Conservation (phyloP, 306 rosid species). For the Mucuna pruriens region DNA sequence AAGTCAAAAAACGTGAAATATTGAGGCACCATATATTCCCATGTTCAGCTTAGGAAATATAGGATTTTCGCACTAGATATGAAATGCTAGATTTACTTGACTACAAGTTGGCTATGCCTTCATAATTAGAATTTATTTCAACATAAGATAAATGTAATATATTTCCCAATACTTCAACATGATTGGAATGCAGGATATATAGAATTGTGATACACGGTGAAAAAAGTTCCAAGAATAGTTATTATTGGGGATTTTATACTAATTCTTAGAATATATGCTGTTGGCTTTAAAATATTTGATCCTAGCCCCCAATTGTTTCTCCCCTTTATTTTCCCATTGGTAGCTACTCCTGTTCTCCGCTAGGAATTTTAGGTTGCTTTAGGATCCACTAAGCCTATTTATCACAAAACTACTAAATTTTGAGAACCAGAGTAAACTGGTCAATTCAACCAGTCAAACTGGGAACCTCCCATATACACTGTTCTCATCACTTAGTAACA, state of each 20-base stretch:
- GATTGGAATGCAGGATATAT: neutral
- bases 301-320: neutral
- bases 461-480: neutral
- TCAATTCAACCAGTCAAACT: neutral
- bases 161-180: conserved; percentile 22
- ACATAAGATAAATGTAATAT: conserved; percentile 20
- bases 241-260: conserved; percentile 14
- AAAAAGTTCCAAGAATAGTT: neutral
- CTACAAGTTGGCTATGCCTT: conserved; percentile 4
- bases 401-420: conserved; percentile 11
- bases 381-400: neutral
- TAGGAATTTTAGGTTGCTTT: neutral
- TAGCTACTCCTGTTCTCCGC: conserved; percentile 5
- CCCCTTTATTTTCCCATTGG: neutral
- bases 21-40: conserved; percentile 18
- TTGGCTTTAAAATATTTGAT: neutral
- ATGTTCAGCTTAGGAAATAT: conserved; percentile 2
- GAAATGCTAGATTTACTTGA: conserved; percentile 2
- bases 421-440: neutral
- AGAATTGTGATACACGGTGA: neutral
- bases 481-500: conserved; percentile 5
- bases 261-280: conserved; percentile 10
- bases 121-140: neutral
- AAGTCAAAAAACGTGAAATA: conserved; percentile 13
- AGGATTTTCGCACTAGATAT: conserved; percentile 4